Evolutionary conservation across 306 rosid genomes (phyloP), one percentile per base, ranked within the genome.

Genomic region (Astragalus membranaceus): DNA sequence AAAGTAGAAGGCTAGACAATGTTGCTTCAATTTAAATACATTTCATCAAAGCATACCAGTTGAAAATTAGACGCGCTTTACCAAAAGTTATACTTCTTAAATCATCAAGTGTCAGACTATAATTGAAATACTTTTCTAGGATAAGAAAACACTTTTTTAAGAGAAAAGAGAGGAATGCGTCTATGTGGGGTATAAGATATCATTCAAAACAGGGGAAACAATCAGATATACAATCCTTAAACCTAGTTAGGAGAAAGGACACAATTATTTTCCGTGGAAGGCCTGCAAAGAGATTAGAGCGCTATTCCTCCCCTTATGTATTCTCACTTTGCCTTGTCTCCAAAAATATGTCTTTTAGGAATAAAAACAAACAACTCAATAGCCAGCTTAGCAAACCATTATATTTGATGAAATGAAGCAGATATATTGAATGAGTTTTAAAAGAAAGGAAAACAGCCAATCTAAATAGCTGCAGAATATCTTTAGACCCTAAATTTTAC

Each of bases 381-480:
- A 69, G 9, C 8, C 56, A 55, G 46, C 74, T 43, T 8, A 70
- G 52, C 59, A 57, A 64, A 62, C 33, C 23, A 75, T 16, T 30
- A 30, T 16, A 53, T 54, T 68, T 74, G 57, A 47, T 16, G 30
- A 17, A 55, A 75, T 8, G 26, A 37, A 47, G 35, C 64, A 77
- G 2, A 79, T 39, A 55, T 74, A 53, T 44, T 55, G 62, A 36
- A 61, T 47, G 26, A 41, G 26, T 51, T 42, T 30, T 56, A 14
- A 75, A 56, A 55, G 43, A 46, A 68, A 49, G 44, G 36, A 30
- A 64, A 71, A 43, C 46, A 63, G 36, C 36, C 26, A 49, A 44
- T 72, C 46, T 47, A 36, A 76, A 76, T 8, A 32, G 52, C 51
- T 73, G 10, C 20, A 56, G 64, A 11, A 60, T 54, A 78, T 71